phyloP scores from a whole-genome alignment of 371 early-diverging fungal species.

The Mycotypha africana region DNA sequence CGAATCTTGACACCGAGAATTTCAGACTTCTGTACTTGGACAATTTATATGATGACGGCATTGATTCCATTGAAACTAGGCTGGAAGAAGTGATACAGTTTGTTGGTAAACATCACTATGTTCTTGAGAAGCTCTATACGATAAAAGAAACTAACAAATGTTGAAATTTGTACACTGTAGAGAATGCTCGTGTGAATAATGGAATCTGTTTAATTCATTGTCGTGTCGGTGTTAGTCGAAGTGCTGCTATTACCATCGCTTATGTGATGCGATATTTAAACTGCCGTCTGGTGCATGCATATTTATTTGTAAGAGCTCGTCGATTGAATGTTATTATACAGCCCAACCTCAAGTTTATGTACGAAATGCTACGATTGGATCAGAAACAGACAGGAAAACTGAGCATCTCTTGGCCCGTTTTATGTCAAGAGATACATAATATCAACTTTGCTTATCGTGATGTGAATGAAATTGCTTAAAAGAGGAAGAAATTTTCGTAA shows the following conservation, averaged over 20 bases:
- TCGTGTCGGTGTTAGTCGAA: constrained; percentile 63
- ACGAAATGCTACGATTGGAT: constrained; percentile 60
- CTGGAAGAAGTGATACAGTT: constrained; percentile 46
- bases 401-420: constrained; percentile 31
- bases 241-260: constrained; percentile 63
- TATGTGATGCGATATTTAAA: constrained; percentile 56
- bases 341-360: constrained; percentile 67
- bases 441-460: constrained; percentile 36
- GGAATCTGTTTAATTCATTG: constrained; percentile 53
- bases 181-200: constrained; percentile 26
- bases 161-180: no score
- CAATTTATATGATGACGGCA: constrained; percentile 63
- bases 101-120: constrained; percentile 57
- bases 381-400: constrained; percentile 27
- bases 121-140: no score
- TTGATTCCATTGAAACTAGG: constrained; percentile 50
- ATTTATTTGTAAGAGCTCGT: constrained; percentile 58
- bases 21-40: constrained; percentile 44
- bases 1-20: constrained; percentile 28
- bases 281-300: constrained; percentile 50
- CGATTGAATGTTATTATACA: constrained; percentile 65
- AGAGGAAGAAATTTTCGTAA: neutral
- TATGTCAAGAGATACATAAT: constrained; percentile 31
- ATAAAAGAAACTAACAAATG: no score
- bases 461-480: neutral